A percentile compares a stretch with the other conserved stretches of the same genome.
Evolutionary conservation across 2,329 filamentous ascomycete species (phyloP).

Genomic region (Hypomyces rosellus): DNA sequence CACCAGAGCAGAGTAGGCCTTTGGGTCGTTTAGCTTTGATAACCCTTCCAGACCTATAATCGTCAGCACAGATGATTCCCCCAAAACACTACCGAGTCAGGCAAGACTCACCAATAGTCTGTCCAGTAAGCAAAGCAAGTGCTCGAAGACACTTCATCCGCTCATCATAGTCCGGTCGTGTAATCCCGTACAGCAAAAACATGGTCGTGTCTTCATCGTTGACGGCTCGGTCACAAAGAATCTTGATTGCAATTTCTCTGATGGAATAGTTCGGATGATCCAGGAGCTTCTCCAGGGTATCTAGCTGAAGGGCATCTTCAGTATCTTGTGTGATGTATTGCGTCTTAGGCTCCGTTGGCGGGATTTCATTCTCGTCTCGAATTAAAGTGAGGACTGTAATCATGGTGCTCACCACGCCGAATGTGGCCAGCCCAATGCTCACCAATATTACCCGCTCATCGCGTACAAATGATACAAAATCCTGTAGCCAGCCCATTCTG

Average conservation of each 20-base stretch:
- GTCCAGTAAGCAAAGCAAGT: slow-evolving; percentile 47
- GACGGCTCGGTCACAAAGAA: slow-evolving; percentile 49
- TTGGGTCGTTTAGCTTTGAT: slow-evolving; percentile 42
- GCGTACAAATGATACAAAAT: slow-evolving; percentile 28
- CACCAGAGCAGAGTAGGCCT: slow-evolving; percentile 52
- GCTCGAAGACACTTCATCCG: slow-evolving; percentile 52
- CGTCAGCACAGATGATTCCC: slow-evolving; percentile 15
- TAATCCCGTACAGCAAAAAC: slow-evolving; percentile 51
- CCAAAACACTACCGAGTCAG: neutral
- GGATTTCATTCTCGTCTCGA: slow-evolving; percentile 60
- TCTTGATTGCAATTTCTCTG: slow-evolving; percentile 59
- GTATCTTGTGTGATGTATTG: slow-evolving; percentile 71
- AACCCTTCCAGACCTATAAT: slow-evolving; percentile 31
- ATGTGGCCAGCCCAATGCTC: slow-evolving; percentile 51
- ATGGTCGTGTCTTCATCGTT: slow-evolving; percentile 50
- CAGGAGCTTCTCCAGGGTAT: slow-evolving; percentile 61
- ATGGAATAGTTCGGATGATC: slow-evolving; percentile 68
- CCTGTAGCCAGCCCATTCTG: slow-evolving; percentile 33
- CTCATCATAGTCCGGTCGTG: slow-evolving; percentile 51
- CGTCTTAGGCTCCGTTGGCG: slow-evolving; percentile 56
- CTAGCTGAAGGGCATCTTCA: slow-evolving; percentile 61
- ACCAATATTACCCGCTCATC: slow-evolving; percentile 50
- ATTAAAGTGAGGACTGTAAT: slow-evolving; percentile 52
- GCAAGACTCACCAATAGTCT: slow-evolving; percentile 25
- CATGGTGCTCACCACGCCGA: slow-evolving; percentile 52